Base-by-base conservation (phyloP, 176 grass and related monocot species). In the Zoysia pacifica region DNA sequence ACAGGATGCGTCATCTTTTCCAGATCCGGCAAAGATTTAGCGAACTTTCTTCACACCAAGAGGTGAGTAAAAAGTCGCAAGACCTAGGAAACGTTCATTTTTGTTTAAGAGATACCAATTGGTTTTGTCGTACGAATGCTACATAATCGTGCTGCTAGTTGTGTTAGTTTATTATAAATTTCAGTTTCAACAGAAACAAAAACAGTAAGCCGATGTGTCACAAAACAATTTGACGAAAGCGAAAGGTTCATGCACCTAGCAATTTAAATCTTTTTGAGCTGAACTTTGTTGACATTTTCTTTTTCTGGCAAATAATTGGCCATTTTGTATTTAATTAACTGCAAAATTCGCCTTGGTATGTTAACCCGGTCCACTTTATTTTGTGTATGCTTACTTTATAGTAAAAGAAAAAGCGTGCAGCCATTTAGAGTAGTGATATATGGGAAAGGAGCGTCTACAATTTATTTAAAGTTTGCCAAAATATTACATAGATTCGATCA, bases 191-290 rank as follows among this genome's bases (percentile, higher is more conserved):
- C 43, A 50, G 19, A 48, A 53, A 9, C 38, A 70, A 62, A 72
- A 62, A 49, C 7, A 81, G 15, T 45, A 72, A n/a, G 19, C 11
- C 71, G 15, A 45, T 6, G 1, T 70, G 15, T 50, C 28, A 40
- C 44, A 5, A 5, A 72, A 72, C 56, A 64, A 49, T 5, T 20
- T 9, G 45, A 49, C 12, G 65, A 69, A 44, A 69, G 50, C 7
- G 50, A 56, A 69, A 68, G 49, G 15, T 46, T 18, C 38, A 68
- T 68, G 77, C 18, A 68, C 49, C 77, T 53, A 50, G 28, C 13
- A n/a, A 45, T 42, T 45, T 7, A 36, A 48, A 1, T 2, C 5
- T 20, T 35, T 11, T 54, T 54, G 1, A 75, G 6, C 20, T 40
- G 9, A 39, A 40, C n/a, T 28, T 67, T 14, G 16, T 38, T 53